These are phyloP conservation scores for Aspergillus egyptiacus DNA, from an alignment of 495 filamentous ascomycete species.

Conservation along the genomic window DNA sequence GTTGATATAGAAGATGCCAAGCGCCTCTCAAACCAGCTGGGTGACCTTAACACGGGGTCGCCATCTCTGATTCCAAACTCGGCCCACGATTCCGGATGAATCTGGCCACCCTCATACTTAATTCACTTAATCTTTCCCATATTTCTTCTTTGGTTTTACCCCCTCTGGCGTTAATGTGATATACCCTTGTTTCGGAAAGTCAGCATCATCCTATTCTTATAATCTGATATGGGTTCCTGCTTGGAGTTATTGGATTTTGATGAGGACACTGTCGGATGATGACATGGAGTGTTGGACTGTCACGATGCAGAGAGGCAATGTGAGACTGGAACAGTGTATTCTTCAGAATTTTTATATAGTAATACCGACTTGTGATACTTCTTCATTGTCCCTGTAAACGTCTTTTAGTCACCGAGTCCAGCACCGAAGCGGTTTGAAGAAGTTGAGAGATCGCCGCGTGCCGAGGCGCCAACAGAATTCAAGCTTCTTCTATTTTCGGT, in stretches of 20 bases:
- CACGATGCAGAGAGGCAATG: constrained; percentile 8
- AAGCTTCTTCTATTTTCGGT: background rate
- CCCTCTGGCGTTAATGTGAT: constrained; percentile 42
- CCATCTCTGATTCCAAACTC: constrained; percentile 26
- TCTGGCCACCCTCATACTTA: background rate
- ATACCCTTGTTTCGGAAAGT: constrained; percentile 30
- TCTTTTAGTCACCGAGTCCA: too few species aligned
- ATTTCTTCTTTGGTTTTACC: constrained; percentile 10
- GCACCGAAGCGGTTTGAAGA: too few species aligned
- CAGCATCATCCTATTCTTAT: constrained; percentile 9
- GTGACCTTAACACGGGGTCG: constrained; percentile 23
- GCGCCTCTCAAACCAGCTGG: constrained; percentile 21
- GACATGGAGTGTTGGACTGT: constrained; percentile 8
- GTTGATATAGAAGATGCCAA: constrained; percentile 16
- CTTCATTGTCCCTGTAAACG: too few species aligned
- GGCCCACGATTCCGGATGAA: constrained; percentile 20
- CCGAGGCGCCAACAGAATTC: constrained; percentile 1
- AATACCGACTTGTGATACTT: background rate
- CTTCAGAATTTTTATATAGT: constrained; percentile 5
- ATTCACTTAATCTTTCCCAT: background rate
- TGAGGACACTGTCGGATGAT: constrained; percentile 5
- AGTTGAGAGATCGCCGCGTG: background rate
- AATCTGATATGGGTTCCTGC: background rate
- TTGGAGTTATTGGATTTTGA: constrained; percentile 7
- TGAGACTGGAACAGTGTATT: constrained; percentile 4